Percentiles rank a stretch among this genome's conserved stretches.
These are phyloP conservation scores for Huiozyma sinensis DNA, from an alignment of 805 yeast genomes.

Conservation along the genomic window DNA sequence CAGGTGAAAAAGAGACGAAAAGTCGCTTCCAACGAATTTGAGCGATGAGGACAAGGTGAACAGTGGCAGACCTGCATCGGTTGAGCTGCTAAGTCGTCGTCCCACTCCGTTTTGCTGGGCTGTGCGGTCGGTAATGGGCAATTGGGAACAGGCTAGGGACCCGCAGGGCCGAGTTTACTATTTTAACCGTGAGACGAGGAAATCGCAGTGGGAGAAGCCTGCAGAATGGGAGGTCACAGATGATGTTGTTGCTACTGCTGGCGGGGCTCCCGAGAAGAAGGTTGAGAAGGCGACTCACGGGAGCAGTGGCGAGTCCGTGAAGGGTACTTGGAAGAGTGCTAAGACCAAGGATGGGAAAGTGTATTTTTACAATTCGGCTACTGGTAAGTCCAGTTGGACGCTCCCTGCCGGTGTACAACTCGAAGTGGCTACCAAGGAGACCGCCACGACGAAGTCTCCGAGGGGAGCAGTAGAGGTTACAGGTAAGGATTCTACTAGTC, in stretches of 20 bases:
- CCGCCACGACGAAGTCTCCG: background rate
- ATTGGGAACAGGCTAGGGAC: constrained; percentile 58
- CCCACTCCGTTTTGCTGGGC: too few relatives aligned
- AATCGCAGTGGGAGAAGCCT: constrained; percentile 79
- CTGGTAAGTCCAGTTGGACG: constrained; percentile 73
- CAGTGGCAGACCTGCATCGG: too few relatives aligned
- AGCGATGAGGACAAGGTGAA: too few relatives aligned
- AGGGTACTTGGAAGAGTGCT: constrained; percentile 47
- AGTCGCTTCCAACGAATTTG: too few relatives aligned
- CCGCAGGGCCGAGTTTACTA: constrained; percentile 63
- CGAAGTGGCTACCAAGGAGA: constrained; percentile 13
- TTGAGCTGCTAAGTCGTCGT: too few relatives aligned
- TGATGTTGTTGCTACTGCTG: background rate
- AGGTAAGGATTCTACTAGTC: background rate
- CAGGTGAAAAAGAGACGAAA: too few relatives aligned
- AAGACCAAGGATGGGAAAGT: constrained; percentile 53
- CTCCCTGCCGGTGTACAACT: constrained; percentile 35
- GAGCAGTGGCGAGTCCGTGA: background rate
- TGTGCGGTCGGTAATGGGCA: background rate
- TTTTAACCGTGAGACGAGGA: constrained; percentile 52
- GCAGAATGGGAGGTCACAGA: constrained; percentile 28
- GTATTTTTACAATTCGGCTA: constrained; percentile 59
- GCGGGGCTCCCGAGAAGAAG: background rate
- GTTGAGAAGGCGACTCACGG: background rate
- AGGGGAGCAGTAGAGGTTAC: background rate